A percentile compares a stretch with the other conserved stretches of the same genome.
These are phyloP conservation scores for Mercurialis annua DNA, from an alignment of 345 rosid species.

Conservation along the genomic window DNA sequence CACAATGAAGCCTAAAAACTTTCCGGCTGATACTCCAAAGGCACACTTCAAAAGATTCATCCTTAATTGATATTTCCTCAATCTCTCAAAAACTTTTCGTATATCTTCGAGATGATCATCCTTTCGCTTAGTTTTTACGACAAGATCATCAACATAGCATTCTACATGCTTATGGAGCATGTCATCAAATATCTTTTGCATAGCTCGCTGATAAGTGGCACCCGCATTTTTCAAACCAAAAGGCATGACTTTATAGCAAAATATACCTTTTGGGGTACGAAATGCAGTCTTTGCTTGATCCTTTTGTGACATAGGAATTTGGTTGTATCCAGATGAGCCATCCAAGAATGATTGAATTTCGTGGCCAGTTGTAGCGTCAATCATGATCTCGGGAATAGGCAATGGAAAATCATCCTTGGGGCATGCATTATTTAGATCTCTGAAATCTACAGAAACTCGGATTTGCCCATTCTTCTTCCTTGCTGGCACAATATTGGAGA, in stretches of 20 bases:
- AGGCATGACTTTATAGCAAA: constrained; percentile 10
- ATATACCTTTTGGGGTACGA: neutral
- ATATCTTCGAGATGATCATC: neutral
- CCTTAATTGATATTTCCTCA: no score
- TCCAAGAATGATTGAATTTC: neutral
- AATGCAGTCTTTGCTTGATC: neutral
- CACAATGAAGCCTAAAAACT: constrained; percentile 4
- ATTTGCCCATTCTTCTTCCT: no score
- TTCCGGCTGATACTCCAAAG: constrained; percentile 4
- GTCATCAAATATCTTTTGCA: constrained; percentile 9
- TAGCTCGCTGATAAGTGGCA: constrained; percentile 8
- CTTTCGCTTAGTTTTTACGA: neutral
- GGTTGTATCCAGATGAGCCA: neutral
- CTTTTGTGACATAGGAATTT: neutral
- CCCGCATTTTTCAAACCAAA: constrained; percentile 3
- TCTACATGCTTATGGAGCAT: constrained; percentile 12
- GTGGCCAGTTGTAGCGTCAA: no score
- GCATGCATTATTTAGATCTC: no score
- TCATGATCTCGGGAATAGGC: no score
- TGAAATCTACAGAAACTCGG: no score
- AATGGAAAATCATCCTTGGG: neutral
- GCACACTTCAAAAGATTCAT: constrained; percentile 10
- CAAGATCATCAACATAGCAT: constrained; percentile 11
- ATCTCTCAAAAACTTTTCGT: neutral
- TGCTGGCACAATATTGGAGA: no score